Conservation (phyloP, 2,329 filamentous ascomycete genomes). For the Teratosphaeria viscida region DNA sequence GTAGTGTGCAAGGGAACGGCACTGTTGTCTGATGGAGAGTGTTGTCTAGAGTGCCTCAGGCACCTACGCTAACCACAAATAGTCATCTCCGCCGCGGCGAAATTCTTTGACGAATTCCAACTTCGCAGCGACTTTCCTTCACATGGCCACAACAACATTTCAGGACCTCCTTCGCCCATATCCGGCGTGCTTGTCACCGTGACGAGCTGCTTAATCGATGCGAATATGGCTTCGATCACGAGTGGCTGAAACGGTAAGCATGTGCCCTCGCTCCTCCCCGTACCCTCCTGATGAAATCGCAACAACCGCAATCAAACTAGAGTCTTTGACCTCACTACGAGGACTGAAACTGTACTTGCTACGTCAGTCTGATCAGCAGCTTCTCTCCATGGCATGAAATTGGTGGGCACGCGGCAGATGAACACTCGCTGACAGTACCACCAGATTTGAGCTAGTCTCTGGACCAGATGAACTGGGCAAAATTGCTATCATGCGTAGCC, state of each 20-base stretch:
- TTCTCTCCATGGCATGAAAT: not conserved
- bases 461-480: not conserved
- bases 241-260: not conserved
- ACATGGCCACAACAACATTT: not conserved
- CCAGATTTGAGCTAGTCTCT: not conserved
- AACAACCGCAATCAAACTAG: constrained; percentile 6
- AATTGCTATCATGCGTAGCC: not conserved
- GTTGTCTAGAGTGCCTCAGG: not conserved
- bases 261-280: not conserved
- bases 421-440: not conserved
- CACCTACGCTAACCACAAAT: not conserved
- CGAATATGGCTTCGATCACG: not conserved
- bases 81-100: not conserved
- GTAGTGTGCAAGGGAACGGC: not conserved
- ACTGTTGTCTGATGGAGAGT: not conserved
- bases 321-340: constrained; percentile 6
- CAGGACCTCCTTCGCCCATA: not conserved
- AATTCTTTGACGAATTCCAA: not conserved
- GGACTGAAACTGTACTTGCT: constrained; percentile 7
- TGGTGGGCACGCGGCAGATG: not conserved
- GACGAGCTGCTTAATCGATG: no score
- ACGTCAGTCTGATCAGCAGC: constrained; percentile 6
- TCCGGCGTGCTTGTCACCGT: not conserved
- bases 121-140: not conserved
- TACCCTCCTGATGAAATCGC: constrained; percentile 4